Base-by-base conservation (phyloP, 2,329 filamentous ascomycete genomes). In the Sarocladium brachiariae region DNA sequence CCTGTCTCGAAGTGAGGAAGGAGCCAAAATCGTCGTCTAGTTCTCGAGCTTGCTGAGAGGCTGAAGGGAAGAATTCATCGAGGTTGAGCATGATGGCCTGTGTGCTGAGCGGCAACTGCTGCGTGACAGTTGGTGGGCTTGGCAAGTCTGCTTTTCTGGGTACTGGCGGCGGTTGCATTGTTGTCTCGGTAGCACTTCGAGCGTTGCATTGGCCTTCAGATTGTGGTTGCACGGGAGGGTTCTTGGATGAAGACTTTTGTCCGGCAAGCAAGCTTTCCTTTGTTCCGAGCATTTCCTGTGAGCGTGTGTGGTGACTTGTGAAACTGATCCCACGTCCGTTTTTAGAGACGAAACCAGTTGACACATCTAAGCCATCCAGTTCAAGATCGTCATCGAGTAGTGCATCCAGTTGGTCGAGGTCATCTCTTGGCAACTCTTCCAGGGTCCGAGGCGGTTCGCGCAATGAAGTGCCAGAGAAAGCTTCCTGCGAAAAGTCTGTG, bases 51-150 rank as follows among this genome's bases (percentile, higher is more conserved):
- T 80, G 74, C 57, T 83, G 79, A 0, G 76, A 79, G 0, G 75
- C 69, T n/a, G 71, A 75, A 1, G 77, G 77, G 39, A 80, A 76
- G 53, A 80, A 72, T 50, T 79, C 76, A 34, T 79, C 76, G 7
- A 76, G 57, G 52, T 77, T 68, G 35, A 70, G 62, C 8, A 80
- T 63, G n/a, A 81, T 78, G 8, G 71, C 65, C 53, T 80, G 78
- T 0, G 77, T 81, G 55, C 74, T 76, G 21, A 63, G 56, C 2
- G 67, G 68, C 2, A 65, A 65, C 2, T 52, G 39, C 33, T 63
- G 60, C 1, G 57, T 56, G 3, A 50, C 55, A 2, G 52, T 52
- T 1, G 39, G 21, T 4, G 21, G n/a, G 14, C 11, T 37, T 37
- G 11, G 16, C 8, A n/a, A 14, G 7, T 14, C 34, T 7, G n/a